phyloP scores from a whole-genome alignment of 306 rosid species.

The Sechiopsis laciniata region DNA sequence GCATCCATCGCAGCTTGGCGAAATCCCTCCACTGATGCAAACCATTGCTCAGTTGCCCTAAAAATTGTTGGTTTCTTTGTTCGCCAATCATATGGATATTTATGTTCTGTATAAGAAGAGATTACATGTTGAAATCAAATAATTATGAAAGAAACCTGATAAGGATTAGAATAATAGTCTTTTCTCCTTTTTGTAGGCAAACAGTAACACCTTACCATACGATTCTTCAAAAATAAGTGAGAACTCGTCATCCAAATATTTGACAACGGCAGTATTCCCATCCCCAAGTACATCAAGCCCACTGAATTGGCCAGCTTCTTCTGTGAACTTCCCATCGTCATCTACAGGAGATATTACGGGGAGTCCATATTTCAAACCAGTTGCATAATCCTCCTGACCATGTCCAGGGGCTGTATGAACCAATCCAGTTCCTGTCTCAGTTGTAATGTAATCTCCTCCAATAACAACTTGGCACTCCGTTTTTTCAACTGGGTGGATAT shows the following conservation, averaged over 20 bases:
- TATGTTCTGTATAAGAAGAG: conserved; percentile 62
- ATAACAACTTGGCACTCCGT: conserved; percentile 74
- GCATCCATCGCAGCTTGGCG: conserved; percentile 74
- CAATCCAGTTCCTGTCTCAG: conserved; percentile 92
- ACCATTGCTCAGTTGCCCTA: conserved; percentile 99
- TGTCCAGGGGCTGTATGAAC: conserved; percentile 99
- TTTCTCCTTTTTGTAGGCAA: not conserved
- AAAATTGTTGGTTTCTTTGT: conserved; percentile 93
- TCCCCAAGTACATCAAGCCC: conserved; percentile 95
- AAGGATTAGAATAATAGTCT: not conserved
- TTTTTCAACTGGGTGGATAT: conserved; percentile 64
- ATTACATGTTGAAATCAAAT: conserved; percentile 19
- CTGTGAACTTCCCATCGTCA: conserved; percentile 85
- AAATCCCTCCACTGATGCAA: conserved; percentile 98
- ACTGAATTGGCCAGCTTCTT: conserved; percentile 83
- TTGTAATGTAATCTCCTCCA: conserved; percentile 96
- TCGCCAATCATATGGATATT: conserved; percentile 99
- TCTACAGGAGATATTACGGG: conserved; percentile 84
- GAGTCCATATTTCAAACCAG: conserved; percentile 88
- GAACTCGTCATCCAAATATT: conserved; percentile 67
- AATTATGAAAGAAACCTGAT: not conserved
- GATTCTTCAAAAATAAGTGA: conserved; percentile 84
- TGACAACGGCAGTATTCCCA: conserved; percentile 77
- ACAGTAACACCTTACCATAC: conserved; percentile 45
- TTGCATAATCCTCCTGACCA: conserved; percentile 93